Evolutionary conservation across 495 filamentous ascomycete genomes (phyloP).

Genomic region (Penicillium arizonense): DNA sequence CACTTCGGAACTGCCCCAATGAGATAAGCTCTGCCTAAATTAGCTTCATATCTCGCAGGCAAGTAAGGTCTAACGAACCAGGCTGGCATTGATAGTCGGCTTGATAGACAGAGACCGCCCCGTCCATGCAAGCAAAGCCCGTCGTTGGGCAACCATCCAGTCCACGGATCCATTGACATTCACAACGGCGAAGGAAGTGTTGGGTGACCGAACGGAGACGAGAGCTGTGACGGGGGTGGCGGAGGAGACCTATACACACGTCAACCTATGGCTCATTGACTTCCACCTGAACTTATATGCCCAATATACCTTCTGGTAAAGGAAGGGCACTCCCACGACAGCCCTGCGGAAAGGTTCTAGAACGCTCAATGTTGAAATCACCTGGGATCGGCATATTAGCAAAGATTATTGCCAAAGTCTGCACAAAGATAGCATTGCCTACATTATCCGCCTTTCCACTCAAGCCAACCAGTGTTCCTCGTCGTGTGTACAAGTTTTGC

Average conservation of each 20-base stretch:
- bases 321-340: constrained; percentile 79
- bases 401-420: background rate
- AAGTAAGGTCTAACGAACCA: constrained; percentile 47
- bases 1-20: constrained; percentile 87
- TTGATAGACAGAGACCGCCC: constrained; percentile 76
- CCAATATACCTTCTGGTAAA: constrained; percentile 72
- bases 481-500: constrained; percentile 85
- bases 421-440: constrained; percentile 12
- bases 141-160: constrained; percentile 87
- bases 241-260: constrained; percentile 60
- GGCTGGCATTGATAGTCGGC: constrained; percentile 68
- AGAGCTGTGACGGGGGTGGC: constrained; percentile 82
- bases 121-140: constrained; percentile 92
- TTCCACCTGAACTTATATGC: background rate
- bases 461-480: constrained; percentile 85
- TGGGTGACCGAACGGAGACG: constrained; percentile 79
- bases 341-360: constrained; percentile 79
- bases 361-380: constrained; percentile 82
- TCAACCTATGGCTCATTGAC: constrained; percentile 3
- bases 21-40: constrained; percentile 64
- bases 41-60: constrained; percentile 26
- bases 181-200: constrained; percentile 80
- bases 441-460: constrained; percentile 91
- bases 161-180: constrained; percentile 92
- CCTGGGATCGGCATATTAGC: constrained; percentile 32